Evolutionary conservation across 1,139 yeast genomes (phyloP).

Genomic region (Hyphopichia pseudoburtonii): DNA sequence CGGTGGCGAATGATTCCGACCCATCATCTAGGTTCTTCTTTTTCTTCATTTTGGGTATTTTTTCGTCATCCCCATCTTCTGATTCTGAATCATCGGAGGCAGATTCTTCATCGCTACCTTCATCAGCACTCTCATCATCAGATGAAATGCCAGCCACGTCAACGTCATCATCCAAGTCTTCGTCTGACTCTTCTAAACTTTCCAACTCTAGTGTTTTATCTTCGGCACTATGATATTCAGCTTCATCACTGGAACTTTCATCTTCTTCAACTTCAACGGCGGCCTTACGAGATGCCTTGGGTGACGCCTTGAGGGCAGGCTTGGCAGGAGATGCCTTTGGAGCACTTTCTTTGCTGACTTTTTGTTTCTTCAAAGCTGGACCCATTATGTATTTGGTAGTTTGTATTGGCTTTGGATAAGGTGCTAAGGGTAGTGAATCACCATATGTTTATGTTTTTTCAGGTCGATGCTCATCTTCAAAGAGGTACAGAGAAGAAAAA

Average conservation of each 20-base stretch:
- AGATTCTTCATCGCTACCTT: constrained; percentile 21
- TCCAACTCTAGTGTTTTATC: constrained; percentile 9
- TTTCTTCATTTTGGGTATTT: constrained; percentile 50
- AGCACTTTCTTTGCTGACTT: constrained; percentile 8
- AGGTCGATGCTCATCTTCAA: constrained; percentile 4
- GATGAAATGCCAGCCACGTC: constrained; percentile 9
- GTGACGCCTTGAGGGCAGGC: too few species aligned
- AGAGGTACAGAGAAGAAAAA: not conserved
- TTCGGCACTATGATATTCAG: constrained; percentile 7
- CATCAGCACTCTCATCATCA: constrained; percentile 17
- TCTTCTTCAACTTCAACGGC: constrained; percentile 8
- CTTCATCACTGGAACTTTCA: constrained; percentile 8
- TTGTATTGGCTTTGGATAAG: not conserved
- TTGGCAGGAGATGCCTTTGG: constrained; percentile 9
- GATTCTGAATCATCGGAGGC: constrained; percentile 24
- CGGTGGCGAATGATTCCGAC: constrained; percentile 72
- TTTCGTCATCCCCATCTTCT: constrained; percentile 31
- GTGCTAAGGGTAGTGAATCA: too few species aligned
- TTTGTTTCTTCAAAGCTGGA: constrained; percentile 19
- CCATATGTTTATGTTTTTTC: too few species aligned
- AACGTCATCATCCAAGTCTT: constrained; percentile 15
- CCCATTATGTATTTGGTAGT: constrained; percentile 12
- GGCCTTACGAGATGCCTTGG: constrained; percentile 5
- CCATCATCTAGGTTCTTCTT: constrained; percentile 63
- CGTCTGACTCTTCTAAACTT: constrained; percentile 13